These are phyloP conservation scores for Neurospora sp. DNA, from an alignment of 495 filamentous ascomycete genomes.

Conservation along the genomic window DNA sequence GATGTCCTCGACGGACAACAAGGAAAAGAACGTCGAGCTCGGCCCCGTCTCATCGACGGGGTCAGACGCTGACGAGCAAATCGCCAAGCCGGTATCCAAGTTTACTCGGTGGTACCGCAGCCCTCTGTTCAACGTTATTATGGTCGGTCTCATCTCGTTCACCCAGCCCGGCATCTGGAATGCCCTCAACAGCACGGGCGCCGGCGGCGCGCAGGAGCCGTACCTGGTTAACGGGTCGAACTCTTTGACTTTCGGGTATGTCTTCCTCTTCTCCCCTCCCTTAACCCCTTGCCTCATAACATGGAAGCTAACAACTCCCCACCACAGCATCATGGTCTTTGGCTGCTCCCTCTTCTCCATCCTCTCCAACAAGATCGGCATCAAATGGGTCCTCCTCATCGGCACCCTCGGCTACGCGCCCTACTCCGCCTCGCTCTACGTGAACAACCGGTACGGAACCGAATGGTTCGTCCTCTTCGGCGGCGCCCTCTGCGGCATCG, in stretches of 20 bases:
- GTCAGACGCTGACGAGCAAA: conserved; percentile 4
- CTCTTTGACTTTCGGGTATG: conserved; percentile 40
- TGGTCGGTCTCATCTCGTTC: conserved; percentile 46
- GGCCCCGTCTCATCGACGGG: background rate
- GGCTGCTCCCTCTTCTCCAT: conserved; percentile 42
- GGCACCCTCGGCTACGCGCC: conserved; percentile 48
- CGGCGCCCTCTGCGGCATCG: conserved; percentile 45
- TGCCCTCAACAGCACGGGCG: conserved; percentile 47
- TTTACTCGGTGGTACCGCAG: conserved; percentile 40
- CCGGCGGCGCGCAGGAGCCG: conserved; percentile 46
- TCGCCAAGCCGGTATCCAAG: conserved; percentile 17
- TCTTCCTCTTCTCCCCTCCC: background rate
- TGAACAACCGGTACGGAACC: conserved; percentile 47
- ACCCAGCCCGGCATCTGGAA: conserved; percentile 53
- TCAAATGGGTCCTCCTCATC: conserved; percentile 43
- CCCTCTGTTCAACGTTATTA: conserved; percentile 44
- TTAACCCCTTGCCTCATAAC: too few species aligned
- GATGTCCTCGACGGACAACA: conserved; percentile 12
- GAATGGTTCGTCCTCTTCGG: conserved; percentile 50
- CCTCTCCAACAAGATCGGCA: conserved; percentile 42
- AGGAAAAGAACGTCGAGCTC: conserved; percentile 7
- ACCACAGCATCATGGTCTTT: conserved; percentile 42
- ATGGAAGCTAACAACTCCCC: background rate
- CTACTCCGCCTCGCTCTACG: conserved; percentile 47
- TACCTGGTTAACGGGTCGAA: conserved; percentile 50